Evolutionary conservation across 306 rosid species (phyloP).

Genomic region (Fragaria iinumae): DNA sequence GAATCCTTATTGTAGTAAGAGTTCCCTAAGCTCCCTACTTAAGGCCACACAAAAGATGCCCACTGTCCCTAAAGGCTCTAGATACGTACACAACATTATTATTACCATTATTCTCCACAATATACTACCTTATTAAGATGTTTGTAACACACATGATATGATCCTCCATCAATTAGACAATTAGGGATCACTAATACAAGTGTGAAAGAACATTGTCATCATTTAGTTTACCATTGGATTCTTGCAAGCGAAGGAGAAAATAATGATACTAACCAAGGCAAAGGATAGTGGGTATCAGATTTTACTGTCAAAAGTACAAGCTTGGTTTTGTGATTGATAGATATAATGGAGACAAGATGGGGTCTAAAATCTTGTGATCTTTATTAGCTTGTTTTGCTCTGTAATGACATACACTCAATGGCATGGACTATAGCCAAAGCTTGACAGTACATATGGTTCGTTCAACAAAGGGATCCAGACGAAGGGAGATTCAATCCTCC

Average conservation of each 20-base stretch:
- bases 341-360: slow-evolving; percentile 40
- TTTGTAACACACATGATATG: slow-evolving; percentile 13
- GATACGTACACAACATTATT: neutral
- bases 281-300: slow-evolving; percentile 17
- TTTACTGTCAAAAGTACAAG: slow-evolving; percentile 13
- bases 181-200: slow-evolving; percentile 1
- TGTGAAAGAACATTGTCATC: slow-evolving; percentile 22
- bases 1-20: slow-evolving; percentile 9
- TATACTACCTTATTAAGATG: slow-evolving; percentile 4
- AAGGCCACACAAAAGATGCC: slow-evolving; percentile 19
- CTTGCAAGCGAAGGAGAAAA: slow-evolving; percentile 13
- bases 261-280: slow-evolving; percentile 8
- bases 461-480: neutral
- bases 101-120: slow-evolving; percentile 5
- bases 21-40: slow-evolving; percentile 6
- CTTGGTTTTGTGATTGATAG: slow-evolving; percentile 21
- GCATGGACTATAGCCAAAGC: slow-evolving; percentile 30
- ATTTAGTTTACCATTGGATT: slow-evolving; percentile 27
- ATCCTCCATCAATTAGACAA: slow-evolving; percentile 5
- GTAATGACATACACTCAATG: slow-evolving; percentile 24
- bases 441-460: slow-evolving; percentile 18
- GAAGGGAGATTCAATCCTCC: slow-evolving; percentile 7
- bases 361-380: slow-evolving; percentile 37
- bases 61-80: neutral
- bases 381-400: slow-evolving; percentile 16